Evolutionary conservation across 192 early-diverging fungal genomes (phyloP), one percentile per base, ranked within the genome.

Genomic region (Podila horticola): DNA sequence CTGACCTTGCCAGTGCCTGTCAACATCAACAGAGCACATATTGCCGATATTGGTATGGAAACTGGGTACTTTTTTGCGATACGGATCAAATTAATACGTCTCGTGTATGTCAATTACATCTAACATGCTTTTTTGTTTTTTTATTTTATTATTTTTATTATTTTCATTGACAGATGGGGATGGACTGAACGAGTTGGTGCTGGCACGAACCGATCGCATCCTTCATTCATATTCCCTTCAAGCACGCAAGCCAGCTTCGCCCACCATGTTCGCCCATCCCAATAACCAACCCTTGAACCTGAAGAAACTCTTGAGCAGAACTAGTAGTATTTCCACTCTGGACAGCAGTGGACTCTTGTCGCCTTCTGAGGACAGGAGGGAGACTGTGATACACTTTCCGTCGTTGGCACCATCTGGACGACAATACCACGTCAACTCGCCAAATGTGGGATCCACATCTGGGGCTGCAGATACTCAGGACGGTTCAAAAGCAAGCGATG

Each of bases 201-300:
- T 90, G 34, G 88, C 87, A 4, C 84, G 88, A 26, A 90, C 88
- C 24, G 88, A 90, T 69, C 82, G 87, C 4, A 87, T 90, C 30
- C 50, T 90, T 41, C 87, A 90, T 62, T 81, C 86, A 4, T 87
- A 87, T 57, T 60, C 81, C 41, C 69, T 88, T 5, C 79, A 87
- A 41, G 50, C 45, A 1, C 59, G 55, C 24, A 74, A 70, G 34
- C 24, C 62, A 19, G 5, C 52, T 5, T 74, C 72, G 0, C 67
- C 55, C 9, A 74, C 74, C 34, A 30, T 58, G 29, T 55, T 10
- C 15, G 26, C 31, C 4, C 62, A 69, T 19, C 61, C 66, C 55
- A 72, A 28, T 12, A 71, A 67, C 36, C 76, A 72, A 31, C 69
- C 71, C 2, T 57, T 68, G 5, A 81, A 61, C 26, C 38, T 81